Conservation (phyloP, 208 protist species). For the Leishmania mexicana region DNA sequence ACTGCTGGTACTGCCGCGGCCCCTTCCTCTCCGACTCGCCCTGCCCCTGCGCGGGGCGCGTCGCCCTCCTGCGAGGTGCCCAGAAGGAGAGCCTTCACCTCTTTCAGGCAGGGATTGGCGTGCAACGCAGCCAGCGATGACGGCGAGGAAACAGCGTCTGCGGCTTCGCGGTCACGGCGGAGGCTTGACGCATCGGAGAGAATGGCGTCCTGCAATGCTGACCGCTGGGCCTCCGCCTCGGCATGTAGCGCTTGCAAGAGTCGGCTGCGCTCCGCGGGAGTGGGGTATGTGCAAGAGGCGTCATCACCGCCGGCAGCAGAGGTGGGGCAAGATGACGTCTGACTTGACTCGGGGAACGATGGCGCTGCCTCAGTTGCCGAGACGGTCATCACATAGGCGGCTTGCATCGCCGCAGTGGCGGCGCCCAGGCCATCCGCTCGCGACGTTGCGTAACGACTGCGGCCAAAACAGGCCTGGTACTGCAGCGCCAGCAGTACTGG, state of each 20-base stretch:
- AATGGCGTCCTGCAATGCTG: conserved; percentile 13
- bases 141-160: background rate
- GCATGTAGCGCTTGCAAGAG: background rate
- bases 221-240: conserved; percentile 1
- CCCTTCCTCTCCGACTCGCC: background rate
- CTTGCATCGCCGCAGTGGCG: conserved; percentile 17
- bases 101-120: background rate
- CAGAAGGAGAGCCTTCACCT: conserved; percentile 30
- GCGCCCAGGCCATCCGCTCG: conserved; percentile 2
- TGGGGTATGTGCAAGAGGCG: background rate
- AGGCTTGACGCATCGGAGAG: conserved; percentile 8
- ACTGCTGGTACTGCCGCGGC: background rate
- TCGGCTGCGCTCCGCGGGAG: background rate
- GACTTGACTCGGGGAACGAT: background rate
- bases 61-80: background rate
- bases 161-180: background rate
- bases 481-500: conserved; percentile 42
- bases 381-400: conserved; percentile 18
- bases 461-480: conserved; percentile 27
- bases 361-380: background rate
- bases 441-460: conserved; percentile 25
- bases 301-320: background rate
- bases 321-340: background rate
- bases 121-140: background rate
- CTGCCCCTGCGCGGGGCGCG: background rate